These are phyloP conservation scores for Ogataea populi-albae DNA, from an alignment of 805 yeast species.

Conservation along the genomic window DNA sequence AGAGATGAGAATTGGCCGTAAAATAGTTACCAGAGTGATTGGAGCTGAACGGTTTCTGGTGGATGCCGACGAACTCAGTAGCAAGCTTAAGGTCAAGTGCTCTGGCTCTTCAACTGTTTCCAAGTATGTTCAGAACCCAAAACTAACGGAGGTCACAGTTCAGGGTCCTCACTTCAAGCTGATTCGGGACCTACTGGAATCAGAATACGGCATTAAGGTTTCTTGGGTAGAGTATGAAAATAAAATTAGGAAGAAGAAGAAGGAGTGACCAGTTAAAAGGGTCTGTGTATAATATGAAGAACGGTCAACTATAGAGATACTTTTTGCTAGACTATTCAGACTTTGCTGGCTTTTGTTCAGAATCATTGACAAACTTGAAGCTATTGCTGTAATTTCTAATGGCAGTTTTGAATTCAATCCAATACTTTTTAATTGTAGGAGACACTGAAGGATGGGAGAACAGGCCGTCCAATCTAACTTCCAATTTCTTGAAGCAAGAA, in stretches of 20 bases:
- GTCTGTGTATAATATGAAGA: neutral
- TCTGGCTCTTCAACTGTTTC: slow-evolving; percentile 85
- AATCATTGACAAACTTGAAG: slow-evolving; percentile 13
- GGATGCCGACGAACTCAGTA: slow-evolving; percentile 62
- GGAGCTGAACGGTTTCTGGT: slow-evolving; percentile 69
- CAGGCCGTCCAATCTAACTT: slow-evolving; percentile 57
- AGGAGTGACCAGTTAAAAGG: slow-evolving; percentile 24
- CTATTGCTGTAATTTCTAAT: slow-evolving; percentile 21
- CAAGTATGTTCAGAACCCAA: slow-evolving; percentile 53
- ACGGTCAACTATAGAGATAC: neutral
- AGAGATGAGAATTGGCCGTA: slow-evolving; percentile 78
- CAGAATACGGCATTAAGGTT: slow-evolving; percentile 59
- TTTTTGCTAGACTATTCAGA: slow-evolving; percentile 7
- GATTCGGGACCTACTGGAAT: slow-evolving; percentile 54
- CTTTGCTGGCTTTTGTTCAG: slow-evolving; percentile 10
- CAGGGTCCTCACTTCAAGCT: slow-evolving; percentile 85
- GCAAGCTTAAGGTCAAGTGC: slow-evolving; percentile 70
- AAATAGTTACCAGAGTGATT: slow-evolving; percentile 67
- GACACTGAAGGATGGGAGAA: slow-evolving; percentile 55
- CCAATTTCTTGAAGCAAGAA: slow-evolving; percentile 57
- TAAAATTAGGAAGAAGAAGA: slow-evolving; percentile 50
- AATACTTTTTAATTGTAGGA: slow-evolving; percentile 43
- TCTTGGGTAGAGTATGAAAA: slow-evolving; percentile 66
- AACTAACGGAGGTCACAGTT: slow-evolving; percentile 66
- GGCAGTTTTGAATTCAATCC: slow-evolving; percentile 46